Conservation (phyloP, 2,329 filamentous ascomycete species). For the Alternaria dauci region DNA sequence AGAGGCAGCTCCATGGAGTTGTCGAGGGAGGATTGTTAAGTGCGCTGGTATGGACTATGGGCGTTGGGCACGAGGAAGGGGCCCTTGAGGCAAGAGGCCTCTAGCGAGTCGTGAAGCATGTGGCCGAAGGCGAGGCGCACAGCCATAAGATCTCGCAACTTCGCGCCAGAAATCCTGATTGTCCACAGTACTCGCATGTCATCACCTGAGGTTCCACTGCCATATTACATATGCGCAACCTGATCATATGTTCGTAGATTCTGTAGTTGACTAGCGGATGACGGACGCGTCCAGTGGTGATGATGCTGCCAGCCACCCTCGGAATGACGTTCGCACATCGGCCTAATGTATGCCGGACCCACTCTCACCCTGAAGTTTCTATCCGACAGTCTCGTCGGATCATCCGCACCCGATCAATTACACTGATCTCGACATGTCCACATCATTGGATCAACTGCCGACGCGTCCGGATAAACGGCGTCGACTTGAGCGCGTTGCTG, state of each 20-base stretch:
- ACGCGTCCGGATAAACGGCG: slow-evolving; percentile 32
- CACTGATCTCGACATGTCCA: neutral
- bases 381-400: slow-evolving; percentile 3
- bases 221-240: neutral
- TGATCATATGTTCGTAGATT: neutral
- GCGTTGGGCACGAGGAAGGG: neutral
- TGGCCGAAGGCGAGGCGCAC: neutral
- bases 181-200: neutral
- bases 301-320: neutral
- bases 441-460: slow-evolving; percentile 7
- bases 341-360: slow-evolving; percentile 11
- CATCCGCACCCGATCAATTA: too few species aligned
- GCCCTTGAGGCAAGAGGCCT: slow-evolving; percentile 12
- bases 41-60: slow-evolving; percentile 21
- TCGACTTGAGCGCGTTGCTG: slow-evolving; percentile 37
- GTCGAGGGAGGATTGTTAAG: neutral
- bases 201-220: neutral
- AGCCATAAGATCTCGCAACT: neutral
- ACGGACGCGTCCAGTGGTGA: neutral
- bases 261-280: neutral
- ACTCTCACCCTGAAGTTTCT: slow-evolving; percentile 1
- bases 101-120: neutral
- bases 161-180: neutral
- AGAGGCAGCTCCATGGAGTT: neutral
- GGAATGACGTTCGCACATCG: neutral